Conservation (phyloP, 805 yeast species). For the Spathaspora hagerdaliae region DNA sequence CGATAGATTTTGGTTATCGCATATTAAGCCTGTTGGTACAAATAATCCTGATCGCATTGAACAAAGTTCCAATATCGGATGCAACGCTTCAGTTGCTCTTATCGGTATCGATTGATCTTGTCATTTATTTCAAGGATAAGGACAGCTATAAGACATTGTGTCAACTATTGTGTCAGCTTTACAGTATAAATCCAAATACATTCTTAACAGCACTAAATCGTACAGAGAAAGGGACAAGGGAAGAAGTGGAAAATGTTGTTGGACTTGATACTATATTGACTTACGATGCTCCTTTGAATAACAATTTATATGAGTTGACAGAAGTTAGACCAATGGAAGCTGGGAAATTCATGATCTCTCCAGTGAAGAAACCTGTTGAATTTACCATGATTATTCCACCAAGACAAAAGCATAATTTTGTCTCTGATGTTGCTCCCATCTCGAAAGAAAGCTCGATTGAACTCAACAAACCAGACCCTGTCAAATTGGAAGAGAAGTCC, state of each 20-base stretch:
- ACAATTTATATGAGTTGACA: constrained; percentile 25
- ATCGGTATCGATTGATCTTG: constrained; percentile 25
- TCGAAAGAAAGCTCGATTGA: background rate
- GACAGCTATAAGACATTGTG: constrained; percentile 19
- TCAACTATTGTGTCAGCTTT: constrained; percentile 21
- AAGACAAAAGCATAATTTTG: constrained; percentile 1
- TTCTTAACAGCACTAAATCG: constrained; percentile 23
- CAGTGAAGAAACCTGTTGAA: constrained; percentile 27
- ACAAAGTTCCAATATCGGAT: constrained; percentile 33
- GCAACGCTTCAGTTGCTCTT: constrained; percentile 22
- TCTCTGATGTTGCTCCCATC: background rate
- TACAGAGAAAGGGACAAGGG: constrained; percentile 18
- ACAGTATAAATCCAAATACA: constrained; percentile 23
- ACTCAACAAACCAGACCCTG: background rate
- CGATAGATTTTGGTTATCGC: constrained; percentile 11
- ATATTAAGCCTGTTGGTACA: constrained; percentile 24
- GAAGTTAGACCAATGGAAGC: constrained; percentile 18
- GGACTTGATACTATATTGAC: constrained; percentile 23
- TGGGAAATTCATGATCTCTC: constrained; percentile 17
- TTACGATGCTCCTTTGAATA: constrained; percentile 8
- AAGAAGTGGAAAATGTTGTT: constrained; percentile 29
- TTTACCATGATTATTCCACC: constrained; percentile 29
- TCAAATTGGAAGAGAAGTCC: too few species aligned
- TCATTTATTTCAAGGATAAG: constrained; percentile 30
- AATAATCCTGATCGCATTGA: constrained; percentile 21